Evolutionary conservation across 1,284 basidiomycete species (phyloP).

Genomic region (Porodaedalea pini): DNA sequence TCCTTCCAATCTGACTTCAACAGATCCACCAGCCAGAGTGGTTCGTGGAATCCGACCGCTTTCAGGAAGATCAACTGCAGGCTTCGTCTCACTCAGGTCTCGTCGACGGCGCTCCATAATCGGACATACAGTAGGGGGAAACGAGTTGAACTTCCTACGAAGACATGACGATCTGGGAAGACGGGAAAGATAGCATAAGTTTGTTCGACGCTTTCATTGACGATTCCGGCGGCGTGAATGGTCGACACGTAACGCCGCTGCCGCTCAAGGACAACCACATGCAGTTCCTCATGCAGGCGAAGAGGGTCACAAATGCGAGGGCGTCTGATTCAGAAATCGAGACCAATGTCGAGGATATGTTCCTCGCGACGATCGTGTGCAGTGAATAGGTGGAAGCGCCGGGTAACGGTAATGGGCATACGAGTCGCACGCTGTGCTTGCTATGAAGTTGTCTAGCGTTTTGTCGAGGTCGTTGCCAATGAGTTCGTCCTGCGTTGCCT

Average conservation of each 20-base stretch:
- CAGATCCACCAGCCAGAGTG: too few species aligned
- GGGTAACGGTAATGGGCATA: constrained; percentile 64
- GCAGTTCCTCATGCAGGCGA: background rate
- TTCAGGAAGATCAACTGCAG: too few species aligned
- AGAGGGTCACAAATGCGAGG: constrained; percentile 9
- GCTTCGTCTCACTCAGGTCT: too few species aligned
- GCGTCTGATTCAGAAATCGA: constrained; percentile 10
- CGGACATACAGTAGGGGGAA: too few species aligned
- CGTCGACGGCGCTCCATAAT: too few species aligned
- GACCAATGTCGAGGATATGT: constrained; percentile 38
- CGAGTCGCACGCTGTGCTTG: too few species aligned
- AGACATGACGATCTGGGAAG: too few species aligned
- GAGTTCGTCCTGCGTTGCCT: constrained; percentile 72
- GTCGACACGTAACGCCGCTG: constrained; percentile 38
- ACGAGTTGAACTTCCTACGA: too few species aligned
- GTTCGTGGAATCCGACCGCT: too few species aligned
- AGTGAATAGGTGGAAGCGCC: constrained; percentile 20
- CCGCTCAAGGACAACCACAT: constrained; percentile 20
- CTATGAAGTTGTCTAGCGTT: constrained; percentile 70
- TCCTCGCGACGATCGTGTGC: too few species aligned
- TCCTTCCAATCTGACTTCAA: too few species aligned
- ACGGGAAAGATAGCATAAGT: too few species aligned
- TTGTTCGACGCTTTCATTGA: constrained; percentile 38
- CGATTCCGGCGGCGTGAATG: constrained; percentile 63
- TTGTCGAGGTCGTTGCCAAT: constrained; percentile 66